These are phyloP conservation scores for Tulasnella calospora DNA, from an alignment of 768 basidiomycete species.

Conservation along the genomic window DNA sequence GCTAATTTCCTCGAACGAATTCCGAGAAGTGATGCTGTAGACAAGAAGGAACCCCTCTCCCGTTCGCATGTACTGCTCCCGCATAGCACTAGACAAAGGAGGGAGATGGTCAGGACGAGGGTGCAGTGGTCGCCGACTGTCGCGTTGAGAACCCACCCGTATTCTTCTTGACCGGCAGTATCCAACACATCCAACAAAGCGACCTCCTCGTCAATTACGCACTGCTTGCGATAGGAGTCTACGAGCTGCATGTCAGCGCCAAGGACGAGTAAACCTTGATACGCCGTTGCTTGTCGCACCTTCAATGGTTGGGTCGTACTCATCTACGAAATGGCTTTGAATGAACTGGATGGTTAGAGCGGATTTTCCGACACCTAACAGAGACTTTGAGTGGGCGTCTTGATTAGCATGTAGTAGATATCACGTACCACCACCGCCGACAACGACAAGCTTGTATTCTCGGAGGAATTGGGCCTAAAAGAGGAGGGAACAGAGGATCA, in stretches of 20 bases:
- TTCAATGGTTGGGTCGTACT: slow-evolving; percentile 94
- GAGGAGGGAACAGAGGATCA: background rate
- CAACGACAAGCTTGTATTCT: slow-evolving; percentile 98
- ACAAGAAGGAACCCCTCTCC: slow-evolving; percentile 48
- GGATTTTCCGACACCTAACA: slow-evolving; percentile 69
- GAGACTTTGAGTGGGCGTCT: background rate
- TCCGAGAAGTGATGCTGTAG: slow-evolving; percentile 45
- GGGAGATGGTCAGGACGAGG: background rate
- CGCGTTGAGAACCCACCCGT: slow-evolving; percentile 36
- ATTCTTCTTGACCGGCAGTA: slow-evolving; percentile 50
- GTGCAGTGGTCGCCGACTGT: background rate
- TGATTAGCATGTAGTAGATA: background rate
- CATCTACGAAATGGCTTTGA: slow-evolving; percentile 89
- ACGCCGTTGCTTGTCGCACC: slow-evolving; percentile 42
- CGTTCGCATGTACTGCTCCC: slow-evolving; percentile 49
- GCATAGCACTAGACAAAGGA: slow-evolving; percentile 40
- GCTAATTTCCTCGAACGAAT: slow-evolving; percentile 44
- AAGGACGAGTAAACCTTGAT: background rate
- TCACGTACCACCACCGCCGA: slow-evolving; percentile 84
- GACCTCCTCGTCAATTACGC: slow-evolving; percentile 45
- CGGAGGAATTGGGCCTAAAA: slow-evolving; percentile 78
- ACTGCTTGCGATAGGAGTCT: slow-evolving; percentile 49
- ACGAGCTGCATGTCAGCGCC: background rate
- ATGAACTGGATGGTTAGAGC: slow-evolving; percentile 98
- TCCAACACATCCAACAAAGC: slow-evolving; percentile 47